Conservation (phyloP, 768 basidiomycete species). For the Serendipita sp. region DNA sequence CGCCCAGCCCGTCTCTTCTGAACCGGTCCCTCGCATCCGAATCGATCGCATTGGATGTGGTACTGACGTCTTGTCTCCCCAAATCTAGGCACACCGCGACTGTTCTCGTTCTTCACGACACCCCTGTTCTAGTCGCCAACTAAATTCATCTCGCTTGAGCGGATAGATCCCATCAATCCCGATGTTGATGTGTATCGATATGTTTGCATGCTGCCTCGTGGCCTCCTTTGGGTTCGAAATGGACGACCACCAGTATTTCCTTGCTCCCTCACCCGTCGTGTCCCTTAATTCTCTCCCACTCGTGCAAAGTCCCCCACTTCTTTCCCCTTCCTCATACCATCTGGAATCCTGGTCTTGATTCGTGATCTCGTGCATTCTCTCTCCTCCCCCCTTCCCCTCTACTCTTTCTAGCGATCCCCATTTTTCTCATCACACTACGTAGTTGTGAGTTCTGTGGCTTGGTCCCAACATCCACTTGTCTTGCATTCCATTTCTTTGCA, state of each 20-base stretch:
- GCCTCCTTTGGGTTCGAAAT: neutral
- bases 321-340: neutral
- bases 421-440: neutral
- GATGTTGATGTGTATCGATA: neutral
- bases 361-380: neutral
- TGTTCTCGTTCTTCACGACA: constrained; percentile 6
- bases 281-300: constrained; percentile 6
- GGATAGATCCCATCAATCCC: neutral
- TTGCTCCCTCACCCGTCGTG: constrained; percentile 12
- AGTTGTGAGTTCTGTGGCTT: neutral
- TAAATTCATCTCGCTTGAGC: constrained; percentile 2
- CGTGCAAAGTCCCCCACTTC: neutral
- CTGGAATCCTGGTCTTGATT: neutral
- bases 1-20: too few species aligned
- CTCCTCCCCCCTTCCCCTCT: neutral
- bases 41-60: too few species aligned
- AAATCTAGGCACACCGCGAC: constrained; percentile 4
- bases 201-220: neutral
- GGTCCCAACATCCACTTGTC: neutral
- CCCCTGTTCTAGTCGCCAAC: constrained; percentile 6
- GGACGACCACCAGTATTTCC: constrained; percentile 9
- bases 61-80: too few species aligned
- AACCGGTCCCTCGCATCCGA: too few species aligned
- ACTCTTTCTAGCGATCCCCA: neutral
- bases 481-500: neutral